Percentiles rank a stretch among this genome's conserved stretches.
phyloP scores from a whole-genome alignment of 345 rosid species.

The Pistacia vera region DNA sequence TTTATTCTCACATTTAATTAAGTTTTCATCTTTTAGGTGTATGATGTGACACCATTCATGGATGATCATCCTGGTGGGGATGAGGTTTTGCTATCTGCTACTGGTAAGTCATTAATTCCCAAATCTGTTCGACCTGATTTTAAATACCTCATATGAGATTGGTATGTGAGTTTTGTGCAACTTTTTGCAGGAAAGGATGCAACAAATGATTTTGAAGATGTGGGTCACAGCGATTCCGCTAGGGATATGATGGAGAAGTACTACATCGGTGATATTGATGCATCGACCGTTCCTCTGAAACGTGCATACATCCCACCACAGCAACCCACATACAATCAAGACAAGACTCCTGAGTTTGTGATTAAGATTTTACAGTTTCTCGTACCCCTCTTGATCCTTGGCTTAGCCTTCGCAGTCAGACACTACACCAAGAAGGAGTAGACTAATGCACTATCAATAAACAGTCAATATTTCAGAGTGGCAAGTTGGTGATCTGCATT shows the following conservation, averaged over 20 bases:
- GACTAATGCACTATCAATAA: constrained; percentile 16
- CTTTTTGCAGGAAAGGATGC: constrained; percentile 78
- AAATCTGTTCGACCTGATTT: neutral
- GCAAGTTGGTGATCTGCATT: constrained; percentile 14
- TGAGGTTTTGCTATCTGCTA: constrained; percentile 88
- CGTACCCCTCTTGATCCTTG: constrained; percentile 84
- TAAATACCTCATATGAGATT: neutral
- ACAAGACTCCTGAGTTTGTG: constrained; percentile 64
- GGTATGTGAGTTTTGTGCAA: neutral
- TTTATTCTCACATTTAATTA: neutral
- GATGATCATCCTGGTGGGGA: constrained; percentile 99
- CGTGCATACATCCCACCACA: constrained; percentile 55
- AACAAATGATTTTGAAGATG: constrained; percentile 89
- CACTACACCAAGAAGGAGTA: constrained; percentile 86
- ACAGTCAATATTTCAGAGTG: neutral
- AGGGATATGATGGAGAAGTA: constrained; percentile 78
- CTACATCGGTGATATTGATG: constrained; percentile 74
- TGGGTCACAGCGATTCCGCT: constrained; percentile 93
- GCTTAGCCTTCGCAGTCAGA: constrained; percentile 73
- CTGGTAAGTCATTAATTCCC: constrained; percentile 43
- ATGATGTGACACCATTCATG: constrained; percentile 94
- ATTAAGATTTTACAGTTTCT: constrained; percentile 87
- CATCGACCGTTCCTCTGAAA: constrained; percentile 56
- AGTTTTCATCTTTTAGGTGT: constrained; percentile 52
- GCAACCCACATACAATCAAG: constrained; percentile 48